Conservation (phyloP, 306 rosid species). For the Lathyrus oleraceus region DNA sequence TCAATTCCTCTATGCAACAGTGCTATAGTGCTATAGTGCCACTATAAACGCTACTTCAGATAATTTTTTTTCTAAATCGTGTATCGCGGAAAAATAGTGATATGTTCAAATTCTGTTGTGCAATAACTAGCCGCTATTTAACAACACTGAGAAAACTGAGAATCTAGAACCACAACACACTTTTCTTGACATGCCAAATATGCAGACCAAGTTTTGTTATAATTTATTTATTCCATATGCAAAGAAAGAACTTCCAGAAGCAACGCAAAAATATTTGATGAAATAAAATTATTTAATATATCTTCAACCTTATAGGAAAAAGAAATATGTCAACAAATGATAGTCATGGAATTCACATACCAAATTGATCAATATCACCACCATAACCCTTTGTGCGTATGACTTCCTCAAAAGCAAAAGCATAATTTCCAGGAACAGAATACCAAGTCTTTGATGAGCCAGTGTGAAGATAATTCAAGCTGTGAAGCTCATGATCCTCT, state of each 20-base stretch:
- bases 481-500: conserved; percentile 99
- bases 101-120: too few relatives aligned
- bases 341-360: conserved; percentile 47
- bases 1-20: too few relatives aligned
- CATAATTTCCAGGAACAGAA: conserved; percentile 91
- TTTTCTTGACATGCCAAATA: conserved; percentile 23
- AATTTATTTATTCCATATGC: background rate
- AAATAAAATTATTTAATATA: conserved; percentile 31
- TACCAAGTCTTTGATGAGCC: conserved; percentile 99
- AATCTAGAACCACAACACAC: conserved; percentile 14
- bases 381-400: conserved; percentile 77
- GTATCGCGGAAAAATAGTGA: too few relatives aligned
- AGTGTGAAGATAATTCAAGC: conserved; percentile 94
- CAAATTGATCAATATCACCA: conserved; percentile 77
- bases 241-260: conserved; percentile 22
- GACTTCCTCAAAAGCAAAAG: conserved; percentile 85
- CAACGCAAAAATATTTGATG: conserved; percentile 19
- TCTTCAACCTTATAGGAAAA: background rate
- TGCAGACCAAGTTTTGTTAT: background rate
- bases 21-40: too few relatives aligned
- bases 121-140: too few relatives aligned
- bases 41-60: too few relatives aligned
- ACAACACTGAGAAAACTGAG: too few relatives aligned
- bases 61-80: too few relatives aligned
- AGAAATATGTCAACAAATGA: conserved; percentile 5